Base-by-base conservation (phyloP, 1,139 yeast species). In the Meyerozyma smithsonii region DNA sequence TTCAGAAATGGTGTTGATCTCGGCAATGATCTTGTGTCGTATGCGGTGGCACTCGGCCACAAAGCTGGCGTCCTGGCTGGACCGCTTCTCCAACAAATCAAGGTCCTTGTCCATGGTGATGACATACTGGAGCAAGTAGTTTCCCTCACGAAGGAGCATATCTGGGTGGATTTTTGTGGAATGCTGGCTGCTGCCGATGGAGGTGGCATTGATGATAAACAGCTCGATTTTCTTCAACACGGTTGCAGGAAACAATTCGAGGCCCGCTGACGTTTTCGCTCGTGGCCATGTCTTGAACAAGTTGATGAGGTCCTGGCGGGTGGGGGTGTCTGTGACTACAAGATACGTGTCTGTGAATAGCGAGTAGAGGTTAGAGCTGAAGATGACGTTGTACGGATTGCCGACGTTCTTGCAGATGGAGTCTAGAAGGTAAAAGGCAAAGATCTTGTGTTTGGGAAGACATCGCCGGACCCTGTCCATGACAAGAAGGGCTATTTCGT, bases 351-450 rank as follows among this genome's bases (percentile, higher is more conserved):
- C 69, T 7, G 69, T 61, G 52, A 66, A 71, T 24, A 59, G 51
- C 39, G 56, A 55, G 52, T 58, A 66, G 37, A 71, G 48, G 41
- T 61, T 59, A 24, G 54, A 46, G 26, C 66, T 63, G 48, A 70
- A 68, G 35, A 69, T 48, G 32, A 66, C 46, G 46, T 66, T 68
- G 50, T 69, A 71, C 4, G 77, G 76, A 42, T 64, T 67, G 11
- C 75, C 74, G 34, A 69, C 58, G 50, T 62, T 68, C 48, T 70
- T 70, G 48, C 68, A 59, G 17, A 71, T 66, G 32, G 70, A 64
- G 51, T 71, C 76, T 51, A 71, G 48, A 36, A 70, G 51, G 47
- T 71, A 71, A 38, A 71, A 56, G 14, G 66, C 55, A 44, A 48
- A 62, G 26, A 71, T 54, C 49, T 69, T 70, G 46, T 66, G 60